A percentile compares a stretch with the other conserved stretches of the same genome.
These are phyloP conservation scores for Colletotrichum incanum DNA, from an alignment of 2,329 filamentous ascomycete species.

Conservation along the genomic window DNA sequence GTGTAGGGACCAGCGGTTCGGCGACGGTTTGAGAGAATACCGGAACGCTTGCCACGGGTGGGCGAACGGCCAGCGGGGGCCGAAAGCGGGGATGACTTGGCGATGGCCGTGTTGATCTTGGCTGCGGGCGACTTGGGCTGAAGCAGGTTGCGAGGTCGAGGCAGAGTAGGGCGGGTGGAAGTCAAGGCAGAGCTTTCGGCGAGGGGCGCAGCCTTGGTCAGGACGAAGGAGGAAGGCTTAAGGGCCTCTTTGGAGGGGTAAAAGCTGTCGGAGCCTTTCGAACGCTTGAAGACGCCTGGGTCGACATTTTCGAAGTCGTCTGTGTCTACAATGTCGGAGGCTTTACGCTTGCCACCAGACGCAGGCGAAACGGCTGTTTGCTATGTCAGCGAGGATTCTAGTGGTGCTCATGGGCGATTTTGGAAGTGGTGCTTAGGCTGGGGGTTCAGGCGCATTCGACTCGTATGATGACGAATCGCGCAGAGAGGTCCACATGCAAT, in stretches of 20 bases:
- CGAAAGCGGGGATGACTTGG: conserved; percentile 69
- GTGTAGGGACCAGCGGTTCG: conserved; percentile 74
- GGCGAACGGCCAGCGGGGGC: conserved; percentile 88
- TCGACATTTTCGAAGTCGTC: conserved; percentile 76
- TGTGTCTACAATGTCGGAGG: conserved; percentile 63
- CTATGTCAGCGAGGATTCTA: neutral
- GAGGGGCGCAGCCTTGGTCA: conserved; percentile 60
- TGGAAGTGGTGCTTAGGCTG: conserved; percentile 6
- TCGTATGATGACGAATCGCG: neutral
- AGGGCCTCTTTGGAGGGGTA: conserved; percentile 61
- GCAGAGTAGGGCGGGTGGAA: conserved; percentile 43
- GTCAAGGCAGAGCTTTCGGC: conserved; percentile 39
- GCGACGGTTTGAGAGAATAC: conserved; percentile 78
- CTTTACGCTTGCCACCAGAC: conserved; percentile 71
- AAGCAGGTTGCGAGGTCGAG: conserved; percentile 62
- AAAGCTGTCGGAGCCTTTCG: conserved; percentile 64
- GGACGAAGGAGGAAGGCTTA: conserved; percentile 64
- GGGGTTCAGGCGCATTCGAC: conserved; percentile 23
- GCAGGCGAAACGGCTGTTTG: conserved; percentile 58
- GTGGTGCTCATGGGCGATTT: too few relatives aligned
- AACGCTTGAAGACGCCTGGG: conserved; percentile 71
- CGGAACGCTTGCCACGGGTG: conserved; percentile 77
- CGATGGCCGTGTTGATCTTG: conserved; percentile 60
- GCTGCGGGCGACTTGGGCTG: conserved; percentile 68
- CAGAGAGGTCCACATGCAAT: neutral